Conservation (phyloP, 768 basidiomycete species). For the Boletus rex-veris region DNA sequence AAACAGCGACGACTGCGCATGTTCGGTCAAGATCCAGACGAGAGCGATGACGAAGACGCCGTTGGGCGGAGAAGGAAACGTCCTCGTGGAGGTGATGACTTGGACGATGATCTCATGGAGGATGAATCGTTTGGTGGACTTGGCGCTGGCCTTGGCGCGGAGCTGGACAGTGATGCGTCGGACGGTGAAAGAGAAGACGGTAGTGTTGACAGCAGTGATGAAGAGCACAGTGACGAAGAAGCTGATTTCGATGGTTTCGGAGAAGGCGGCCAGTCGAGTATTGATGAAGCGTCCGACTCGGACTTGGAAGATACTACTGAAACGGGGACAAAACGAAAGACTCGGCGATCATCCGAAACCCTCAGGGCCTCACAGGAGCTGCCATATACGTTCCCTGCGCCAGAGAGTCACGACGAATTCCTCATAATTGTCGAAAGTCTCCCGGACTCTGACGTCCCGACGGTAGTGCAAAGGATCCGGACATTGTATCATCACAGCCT, state of each 20-base stretch:
- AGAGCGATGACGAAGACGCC: conserved; percentile 55
- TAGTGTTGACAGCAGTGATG: conserved; percentile 34
- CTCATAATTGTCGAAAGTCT: conserved; percentile 74
- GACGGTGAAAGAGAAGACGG: conserved; percentile 34
- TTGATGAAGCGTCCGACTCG: conserved; percentile 35
- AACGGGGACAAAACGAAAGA: conserved; percentile 34
- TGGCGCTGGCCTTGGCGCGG: conserved; percentile 35
- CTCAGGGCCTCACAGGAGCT: conserved; percentile 52
- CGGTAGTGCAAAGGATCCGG: conserved; percentile 86
- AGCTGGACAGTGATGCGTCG: conserved; percentile 38
- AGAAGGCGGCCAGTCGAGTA: conserved; percentile 35
- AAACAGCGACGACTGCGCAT: conserved; percentile 73
- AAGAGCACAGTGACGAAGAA: conserved; percentile 27
- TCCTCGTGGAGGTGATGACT: conserved; percentile 73
- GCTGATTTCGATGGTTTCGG: conserved; percentile 32
- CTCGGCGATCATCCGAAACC: conserved; percentile 32
- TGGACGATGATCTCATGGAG: conserved; percentile 81
- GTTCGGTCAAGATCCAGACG: conserved; percentile 73
- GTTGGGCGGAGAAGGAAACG: conserved; percentile 46
- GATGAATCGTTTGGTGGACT: conserved; percentile 36
- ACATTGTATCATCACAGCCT: conserved; percentile 90
- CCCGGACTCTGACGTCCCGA: conserved; percentile 68
- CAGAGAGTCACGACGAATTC: conserved; percentile 82
- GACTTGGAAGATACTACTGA: conserved; percentile 41
- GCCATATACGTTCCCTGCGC: conserved; percentile 92